phyloP scores from a whole-genome alignment of 2,329 filamentous ascomycete species.

The Fusarium torulosum region DNA sequence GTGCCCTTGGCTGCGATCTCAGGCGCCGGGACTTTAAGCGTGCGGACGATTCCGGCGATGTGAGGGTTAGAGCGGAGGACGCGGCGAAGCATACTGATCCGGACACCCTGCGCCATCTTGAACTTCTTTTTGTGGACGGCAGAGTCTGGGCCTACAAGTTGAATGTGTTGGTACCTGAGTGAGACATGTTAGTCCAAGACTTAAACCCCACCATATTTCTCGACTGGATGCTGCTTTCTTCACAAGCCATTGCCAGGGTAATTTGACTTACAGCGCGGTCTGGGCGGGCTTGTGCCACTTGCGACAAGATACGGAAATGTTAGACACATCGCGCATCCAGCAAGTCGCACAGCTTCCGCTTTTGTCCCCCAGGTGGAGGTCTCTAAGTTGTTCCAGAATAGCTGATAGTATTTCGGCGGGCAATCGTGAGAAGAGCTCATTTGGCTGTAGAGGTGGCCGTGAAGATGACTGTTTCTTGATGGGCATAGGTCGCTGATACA shows the following conservation, averaged over 20 bases:
- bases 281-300: slow-evolving; percentile 66
- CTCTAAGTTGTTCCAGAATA: slow-evolving; percentile 66
- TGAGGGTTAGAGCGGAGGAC: slow-evolving; percentile 67
- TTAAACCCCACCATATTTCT: background rate
- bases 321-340: slow-evolving; percentile 72
- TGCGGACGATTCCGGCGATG: slow-evolving; percentile 67
- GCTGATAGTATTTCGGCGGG: slow-evolving; percentile 70
- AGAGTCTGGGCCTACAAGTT: slow-evolving; percentile 69
- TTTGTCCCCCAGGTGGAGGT: slow-evolving; percentile 61
- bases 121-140: slow-evolving; percentile 67
- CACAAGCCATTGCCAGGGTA: background rate
- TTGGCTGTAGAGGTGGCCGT: slow-evolving; percentile 54
- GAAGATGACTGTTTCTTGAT: slow-evolving; percentile 34
- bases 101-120: slow-evolving; percentile 65
- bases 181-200: slow-evolving; percentile 27
- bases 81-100: slow-evolving; percentile 68
- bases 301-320: slow-evolving; percentile 62
- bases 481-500: slow-evolving; percentile 42
- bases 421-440: slow-evolving; percentile 67
- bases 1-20: slow-evolving; percentile 55
- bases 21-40: slow-evolving; percentile 65
- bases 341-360: slow-evolving; percentile 72
- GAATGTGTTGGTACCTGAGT: slow-evolving; percentile 68
- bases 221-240: background rate
- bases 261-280: slow-evolving; percentile 61